These are phyloP conservation scores for Pistacia atlantica DNA, from an alignment of 345 rosid genomes.

Conservation along the genomic window DNA sequence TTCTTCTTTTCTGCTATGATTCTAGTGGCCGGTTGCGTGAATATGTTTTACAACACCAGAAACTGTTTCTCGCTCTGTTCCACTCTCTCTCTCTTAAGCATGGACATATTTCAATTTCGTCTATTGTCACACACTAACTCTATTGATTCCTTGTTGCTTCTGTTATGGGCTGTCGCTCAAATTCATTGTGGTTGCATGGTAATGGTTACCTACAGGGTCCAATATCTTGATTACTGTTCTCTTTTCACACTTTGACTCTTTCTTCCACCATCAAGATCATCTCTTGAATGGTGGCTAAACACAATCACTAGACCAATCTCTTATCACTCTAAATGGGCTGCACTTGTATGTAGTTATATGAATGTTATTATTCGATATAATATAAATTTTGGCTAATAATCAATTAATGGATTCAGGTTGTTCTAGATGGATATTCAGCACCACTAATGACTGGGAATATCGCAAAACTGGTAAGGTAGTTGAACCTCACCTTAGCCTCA, in stretches of 20 bases:
- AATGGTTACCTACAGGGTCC: not conserved
- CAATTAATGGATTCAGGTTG: slow-evolving; percentile 45
- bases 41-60: not conserved
- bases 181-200: too few species aligned
- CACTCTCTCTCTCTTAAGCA: not conserved
- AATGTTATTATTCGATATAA: not conserved
- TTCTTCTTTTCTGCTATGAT: not conserved
- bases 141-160: not conserved
- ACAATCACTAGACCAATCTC: not conserved
- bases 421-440: slow-evolving; percentile 89
- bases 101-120: not conserved
- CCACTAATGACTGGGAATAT: slow-evolving; percentile 89
- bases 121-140: not conserved
- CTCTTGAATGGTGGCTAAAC: not conserved
- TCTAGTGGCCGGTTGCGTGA: not conserved
- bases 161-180: too few species aligned
- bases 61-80: not conserved
- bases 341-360: not conserved
- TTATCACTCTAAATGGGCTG: not conserved
- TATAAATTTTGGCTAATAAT: not conserved
- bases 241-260: not conserved
- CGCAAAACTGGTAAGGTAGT: slow-evolving; percentile 96
- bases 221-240: too few species aligned
- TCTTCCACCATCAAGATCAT: not conserved
- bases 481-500: slow-evolving; percentile 36